Evolutionary conservation across 345 rosid genomes (phyloP), one percentile per base, ranked within the genome.

Genomic region (Arabis hirsuta): DNA sequence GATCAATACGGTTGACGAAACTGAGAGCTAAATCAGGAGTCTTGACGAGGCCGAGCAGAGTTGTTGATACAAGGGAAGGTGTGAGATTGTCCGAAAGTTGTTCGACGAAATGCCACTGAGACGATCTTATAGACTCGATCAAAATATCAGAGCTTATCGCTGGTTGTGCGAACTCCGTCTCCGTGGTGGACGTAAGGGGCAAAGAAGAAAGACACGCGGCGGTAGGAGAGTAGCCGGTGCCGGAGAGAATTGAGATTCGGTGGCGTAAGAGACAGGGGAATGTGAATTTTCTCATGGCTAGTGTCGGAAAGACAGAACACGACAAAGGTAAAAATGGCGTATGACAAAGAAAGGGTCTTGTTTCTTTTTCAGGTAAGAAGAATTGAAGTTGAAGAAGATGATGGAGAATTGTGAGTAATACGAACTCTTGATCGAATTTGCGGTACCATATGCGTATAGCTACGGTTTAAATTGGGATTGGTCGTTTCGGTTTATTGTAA

Each of bases 41-140:
- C 71, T 84, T 84, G 12, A 73, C 67, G 74, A 95, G 89, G 62
- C 20, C 57, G 7, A 71, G 52, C 12, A 91, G 84, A 60, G 84
- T 79, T 64, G 81, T 7, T 54, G 88, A 76, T 42, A 87, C 62
- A 41, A 84, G 69, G 4, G 79, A 69, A 14, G 93, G 76, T 10
- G 80, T 73, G 51, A 91, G 68, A 5, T 76, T 82, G 42, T 67
- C 56, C 3, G 86, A 70, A 55, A 78, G 51, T 7, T 87, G 91
- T 82, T 89, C 72, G 92, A 94, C 62, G 78, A 82, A 76, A 84
- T 89, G 89, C 97, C 97, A 88, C 81, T 82, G 84, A 76, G 89
- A 87, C 71, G 97, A 81, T 34, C 44, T 76, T 43, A 84, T 67
- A 0, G 78, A 84, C 0, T 74, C 44, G 1, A 78, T 39, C 0